phyloP scores from a whole-genome alignment of 2,329 filamentous ascomycete species.

The Rasamsonia emersonii region DNA sequence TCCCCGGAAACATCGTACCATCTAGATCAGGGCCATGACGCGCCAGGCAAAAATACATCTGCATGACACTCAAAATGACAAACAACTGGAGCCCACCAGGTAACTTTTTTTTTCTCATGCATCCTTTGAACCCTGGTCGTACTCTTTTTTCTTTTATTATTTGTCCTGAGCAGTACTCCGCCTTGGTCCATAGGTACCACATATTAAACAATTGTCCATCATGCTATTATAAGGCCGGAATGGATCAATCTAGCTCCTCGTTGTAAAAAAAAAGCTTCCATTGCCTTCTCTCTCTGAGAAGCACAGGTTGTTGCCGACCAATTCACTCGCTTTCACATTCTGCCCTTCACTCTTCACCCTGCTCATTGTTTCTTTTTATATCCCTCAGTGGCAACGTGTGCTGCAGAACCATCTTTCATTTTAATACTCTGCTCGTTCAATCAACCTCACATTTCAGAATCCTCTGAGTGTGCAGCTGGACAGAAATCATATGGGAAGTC shows the following conservation, averaged over 20 bases:
- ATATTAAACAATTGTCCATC: no score
- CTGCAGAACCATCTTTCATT: background rate
- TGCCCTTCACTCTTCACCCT: background rate
- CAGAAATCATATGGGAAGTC: conserved; percentile 1
- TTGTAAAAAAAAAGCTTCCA: no score
- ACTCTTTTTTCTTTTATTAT: conserved; percentile 8
- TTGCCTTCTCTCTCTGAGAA: no score
- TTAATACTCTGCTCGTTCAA: no score
- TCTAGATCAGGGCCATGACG: conserved; percentile 37
- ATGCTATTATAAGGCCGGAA: no score
- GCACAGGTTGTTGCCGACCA: background rate
- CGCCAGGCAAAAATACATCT: conserved; percentile 34
- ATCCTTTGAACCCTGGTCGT: conserved; percentile 4
- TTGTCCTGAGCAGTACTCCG: no score
- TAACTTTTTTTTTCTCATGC: conserved; percentile 11
- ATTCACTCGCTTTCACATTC: background rate
- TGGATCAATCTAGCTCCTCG: no score
- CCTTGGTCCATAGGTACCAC: no score
- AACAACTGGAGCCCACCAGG: conserved; percentile 17
- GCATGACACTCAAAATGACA: conserved; percentile 34
- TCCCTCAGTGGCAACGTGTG: background rate
- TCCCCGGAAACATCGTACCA: conserved; percentile 15
- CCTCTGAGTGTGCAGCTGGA: background rate
- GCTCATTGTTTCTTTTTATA: background rate
- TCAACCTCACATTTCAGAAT: no score